A percentile compares a stretch with the other conserved stretches of the same genome.
Conservation (phyloP, 2,329 filamentous ascomycete genomes). For the Xylaria sp. region DNA sequence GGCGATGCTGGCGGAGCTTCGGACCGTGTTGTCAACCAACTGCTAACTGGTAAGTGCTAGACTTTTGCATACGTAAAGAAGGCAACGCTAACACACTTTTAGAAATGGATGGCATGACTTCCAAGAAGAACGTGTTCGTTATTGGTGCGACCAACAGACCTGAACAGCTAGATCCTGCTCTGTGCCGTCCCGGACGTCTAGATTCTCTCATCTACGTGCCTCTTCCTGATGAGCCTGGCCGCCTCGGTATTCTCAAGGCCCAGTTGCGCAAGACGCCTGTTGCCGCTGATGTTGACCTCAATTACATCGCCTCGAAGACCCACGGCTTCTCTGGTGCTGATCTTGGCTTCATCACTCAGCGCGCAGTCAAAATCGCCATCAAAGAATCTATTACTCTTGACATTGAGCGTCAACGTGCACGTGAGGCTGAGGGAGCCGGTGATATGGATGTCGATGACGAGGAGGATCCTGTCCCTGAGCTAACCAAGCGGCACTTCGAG, state of each 20-base stretch:
- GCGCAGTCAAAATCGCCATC: conserved; percentile 98
- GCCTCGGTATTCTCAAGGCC: conserved; percentile 87
- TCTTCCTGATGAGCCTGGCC: conserved; percentile 88
- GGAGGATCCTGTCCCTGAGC: conserved; percentile 90
- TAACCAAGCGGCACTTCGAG: conserved; percentile 97
- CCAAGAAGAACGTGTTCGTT: conserved; percentile 99
- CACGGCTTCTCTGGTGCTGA: conserved; percentile 99
- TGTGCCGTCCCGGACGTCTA: conserved; percentile 97
- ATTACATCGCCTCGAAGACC: conserved; percentile 94
- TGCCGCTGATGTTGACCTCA: conserved; percentile 81
- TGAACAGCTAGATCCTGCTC: conserved; percentile 96
- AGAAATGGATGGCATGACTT: conserved; percentile 99
- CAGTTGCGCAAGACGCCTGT: conserved; percentile 99
- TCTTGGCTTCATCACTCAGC: conserved; percentile 98
- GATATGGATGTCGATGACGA: conserved; percentile 85
- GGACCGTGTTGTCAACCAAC: conserved; percentile 99
- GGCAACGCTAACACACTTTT: conserved; percentile 47
- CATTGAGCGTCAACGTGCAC: conserved; percentile 88
- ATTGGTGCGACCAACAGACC: conserved; percentile 99
- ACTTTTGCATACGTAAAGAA: not conserved
- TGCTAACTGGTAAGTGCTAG: conserved; percentile 79
- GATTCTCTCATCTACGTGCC: conserved; percentile 99
- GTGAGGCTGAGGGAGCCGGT: conserved; percentile 86
- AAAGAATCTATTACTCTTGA: conserved; percentile 92
- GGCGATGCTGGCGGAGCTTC: conserved; percentile 98